A percentile compares a stretch with the other conserved stretches of the same genome.
Evolutionary conservation across 106 monocot genomes (phyloP).

Genomic region (Dendrobium nobile): DNA sequence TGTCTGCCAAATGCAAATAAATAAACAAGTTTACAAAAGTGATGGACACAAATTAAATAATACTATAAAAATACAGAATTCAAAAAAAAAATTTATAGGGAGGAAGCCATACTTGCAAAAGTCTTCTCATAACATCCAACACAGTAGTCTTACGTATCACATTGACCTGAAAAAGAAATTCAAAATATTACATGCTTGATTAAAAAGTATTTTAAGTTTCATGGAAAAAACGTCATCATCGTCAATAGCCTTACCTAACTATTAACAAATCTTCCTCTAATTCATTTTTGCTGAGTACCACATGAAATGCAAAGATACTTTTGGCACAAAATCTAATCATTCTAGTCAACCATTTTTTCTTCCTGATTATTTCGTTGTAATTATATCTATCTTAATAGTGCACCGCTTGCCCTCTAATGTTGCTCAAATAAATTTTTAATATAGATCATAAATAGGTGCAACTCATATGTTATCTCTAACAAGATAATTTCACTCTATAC

Average conservation of each 20-base stretch:
- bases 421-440: not conserved
- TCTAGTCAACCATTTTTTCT: not conserved
- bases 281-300: not conserved
- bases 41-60: not conserved
- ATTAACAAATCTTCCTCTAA: not conserved
- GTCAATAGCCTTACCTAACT: not conserved
- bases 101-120: constrained; percentile 51
- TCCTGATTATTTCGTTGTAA: not conserved
- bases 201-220: not conserved
- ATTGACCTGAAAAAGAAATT: constrained; percentile 56
- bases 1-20: constrained; percentile 43
- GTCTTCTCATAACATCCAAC: constrained; percentile 96
- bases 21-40: not conserved
- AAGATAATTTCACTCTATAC: not conserved
- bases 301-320: not conserved
- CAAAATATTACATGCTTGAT: not conserved
- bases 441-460: not conserved
- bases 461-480: not conserved
- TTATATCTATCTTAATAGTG: not conserved
- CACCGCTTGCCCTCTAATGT: not conserved
- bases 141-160: constrained; percentile 97
- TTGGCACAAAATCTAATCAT: not conserved
- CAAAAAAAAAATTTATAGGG: not conserved
- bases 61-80: not conserved
- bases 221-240: not conserved